A percentile compares a stretch with the other conserved stretches of the same genome.
Evolutionary conservation across 257 asterid genomes (phyloP).

Genomic region (Penstemon newberryi): DNA sequence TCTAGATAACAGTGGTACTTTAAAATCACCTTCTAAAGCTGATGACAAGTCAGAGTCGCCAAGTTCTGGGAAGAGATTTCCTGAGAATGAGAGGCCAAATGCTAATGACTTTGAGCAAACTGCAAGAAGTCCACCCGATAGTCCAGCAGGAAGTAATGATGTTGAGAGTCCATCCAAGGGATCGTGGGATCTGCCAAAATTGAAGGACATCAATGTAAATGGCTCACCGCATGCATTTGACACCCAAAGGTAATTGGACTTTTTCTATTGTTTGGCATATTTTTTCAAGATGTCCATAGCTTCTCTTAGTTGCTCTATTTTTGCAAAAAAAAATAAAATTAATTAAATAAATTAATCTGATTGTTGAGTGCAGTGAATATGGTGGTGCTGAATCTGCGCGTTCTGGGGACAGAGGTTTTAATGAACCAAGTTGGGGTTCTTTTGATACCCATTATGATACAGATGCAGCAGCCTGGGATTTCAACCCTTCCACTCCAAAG

Average conservation of each 20-base stretch:
- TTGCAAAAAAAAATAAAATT: neutral
- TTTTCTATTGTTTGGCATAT: slow-evolving; percentile 8
- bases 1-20: slow-evolving; percentile 33
- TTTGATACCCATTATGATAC: slow-evolving; percentile 68
- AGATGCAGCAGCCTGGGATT: slow-evolving; percentile 60
- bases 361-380: slow-evolving; percentile 59
- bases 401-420: slow-evolving; percentile 59
- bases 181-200: slow-evolving; percentile 45
- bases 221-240: slow-evolving; percentile 76
- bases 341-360: neutral
- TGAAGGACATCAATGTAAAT: slow-evolving; percentile 50
- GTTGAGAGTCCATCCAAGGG: slow-evolving; percentile 58
- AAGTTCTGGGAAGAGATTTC: slow-evolving; percentile 35
- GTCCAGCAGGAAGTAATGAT: slow-evolving; percentile 65
- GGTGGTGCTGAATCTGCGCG: slow-evolving; percentile 48
- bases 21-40: slow-evolving; percentile 49
- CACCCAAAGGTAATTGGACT: slow-evolving; percentile 54
- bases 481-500: slow-evolving; percentile 51
- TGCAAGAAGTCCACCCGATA: slow-evolving; percentile 62
- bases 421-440: slow-evolving; percentile 77
- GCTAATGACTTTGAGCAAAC: slow-evolving; percentile 41
- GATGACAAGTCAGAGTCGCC: slow-evolving; percentile 48
- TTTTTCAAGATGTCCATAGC: neutral
- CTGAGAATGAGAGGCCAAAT: slow-evolving; percentile 45
- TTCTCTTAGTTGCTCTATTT: slow-evolving; percentile 16